A percentile compares a stretch with the other conserved stretches of the same genome.
Evolutionary conservation across 192 early-diverging fungal species (phyloP).

Genomic region (Allomyces macrogynus): DNA sequence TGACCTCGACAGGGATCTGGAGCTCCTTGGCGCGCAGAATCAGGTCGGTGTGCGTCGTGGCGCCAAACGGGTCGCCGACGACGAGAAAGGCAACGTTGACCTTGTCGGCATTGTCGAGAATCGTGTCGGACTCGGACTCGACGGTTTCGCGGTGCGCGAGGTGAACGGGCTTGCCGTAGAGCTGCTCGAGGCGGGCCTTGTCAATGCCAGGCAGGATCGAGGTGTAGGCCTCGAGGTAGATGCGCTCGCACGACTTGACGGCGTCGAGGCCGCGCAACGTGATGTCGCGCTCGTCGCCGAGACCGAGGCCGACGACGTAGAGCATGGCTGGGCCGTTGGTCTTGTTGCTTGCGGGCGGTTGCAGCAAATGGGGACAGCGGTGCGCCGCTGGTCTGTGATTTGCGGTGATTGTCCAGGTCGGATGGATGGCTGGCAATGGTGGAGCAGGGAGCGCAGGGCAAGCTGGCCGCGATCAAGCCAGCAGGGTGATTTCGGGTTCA

Average conservation of each 20-base stretch:
- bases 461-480: too few relatives aligned
- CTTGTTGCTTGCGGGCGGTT: too few relatives aligned
- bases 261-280: conserved; percentile 91
- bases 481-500: too few relatives aligned
- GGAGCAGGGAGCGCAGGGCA: too few relatives aligned
- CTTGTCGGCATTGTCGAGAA: conserved; percentile 66
- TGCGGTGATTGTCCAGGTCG: too few relatives aligned
- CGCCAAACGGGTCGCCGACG: conserved; percentile 91
- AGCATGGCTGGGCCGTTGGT: conserved; percentile 29
- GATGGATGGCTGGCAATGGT: too few relatives aligned
- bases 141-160: conserved; percentile 97
- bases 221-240: conserved; percentile 93
- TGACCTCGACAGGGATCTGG: conserved; percentile 60
- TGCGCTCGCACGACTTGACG: conserved; percentile 58
- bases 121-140: conserved; percentile 72
- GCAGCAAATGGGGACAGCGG: too few relatives aligned
- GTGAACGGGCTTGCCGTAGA: conserved; percentile 64
- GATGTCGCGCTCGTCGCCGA: conserved; percentile 91
- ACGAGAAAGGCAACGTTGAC: conserved; percentile 89
- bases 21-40: conserved; percentile 81
- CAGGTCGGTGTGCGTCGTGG: conserved; percentile 93
- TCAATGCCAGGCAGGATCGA: conserved; percentile 50
- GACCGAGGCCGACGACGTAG: conserved; percentile 77
- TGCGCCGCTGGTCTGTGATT: too few relatives aligned
- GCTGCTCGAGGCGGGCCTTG: conserved; percentile 30